Conservation (phyloP, 148 eudicot genomes). For the Fagopyrum tataricum region DNA sequence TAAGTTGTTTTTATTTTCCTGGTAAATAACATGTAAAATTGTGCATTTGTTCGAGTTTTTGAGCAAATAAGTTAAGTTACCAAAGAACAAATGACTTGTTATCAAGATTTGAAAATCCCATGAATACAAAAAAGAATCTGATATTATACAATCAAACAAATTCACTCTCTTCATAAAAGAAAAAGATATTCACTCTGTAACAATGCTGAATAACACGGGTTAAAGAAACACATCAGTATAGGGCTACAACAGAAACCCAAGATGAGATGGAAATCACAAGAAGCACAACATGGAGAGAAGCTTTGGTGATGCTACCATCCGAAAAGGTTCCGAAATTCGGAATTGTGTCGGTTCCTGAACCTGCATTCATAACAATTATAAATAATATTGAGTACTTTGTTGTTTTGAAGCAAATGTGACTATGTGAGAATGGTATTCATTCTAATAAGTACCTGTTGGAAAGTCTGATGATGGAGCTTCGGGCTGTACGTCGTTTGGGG, state of each 20-base stretch:
- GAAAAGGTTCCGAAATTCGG: slow-evolving; percentile 25
- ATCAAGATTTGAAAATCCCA: background rate
- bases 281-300: slow-evolving; percentile 18
- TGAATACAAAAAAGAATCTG: background rate
- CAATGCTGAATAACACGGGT: background rate
- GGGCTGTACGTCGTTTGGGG: slow-evolving; percentile 10
- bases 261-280: slow-evolving; percentile 18
- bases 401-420: background rate
- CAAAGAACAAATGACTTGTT: background rate
- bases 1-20: background rate
- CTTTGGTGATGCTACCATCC: slow-evolving; percentile 22
- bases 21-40: background rate
- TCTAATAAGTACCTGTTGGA: slow-evolving; percentile 29
- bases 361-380: slow-evolving; percentile 14
- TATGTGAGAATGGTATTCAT: background rate
- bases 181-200: background rate
- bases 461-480: slow-evolving; percentile 24
- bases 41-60: background rate
- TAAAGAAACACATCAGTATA: slow-evolving; percentile 22
- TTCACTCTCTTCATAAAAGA: background rate
- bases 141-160: background rate
- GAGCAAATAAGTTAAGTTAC: background rate
- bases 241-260: slow-evolving; percentile 21
- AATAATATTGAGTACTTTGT: background rate
- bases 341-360: slow-evolving; percentile 21